Evolutionary conservation across 2,329 filamentous ascomycete genomes (phyloP).

Genomic region (Chalaropsis thielavioides): DNA sequence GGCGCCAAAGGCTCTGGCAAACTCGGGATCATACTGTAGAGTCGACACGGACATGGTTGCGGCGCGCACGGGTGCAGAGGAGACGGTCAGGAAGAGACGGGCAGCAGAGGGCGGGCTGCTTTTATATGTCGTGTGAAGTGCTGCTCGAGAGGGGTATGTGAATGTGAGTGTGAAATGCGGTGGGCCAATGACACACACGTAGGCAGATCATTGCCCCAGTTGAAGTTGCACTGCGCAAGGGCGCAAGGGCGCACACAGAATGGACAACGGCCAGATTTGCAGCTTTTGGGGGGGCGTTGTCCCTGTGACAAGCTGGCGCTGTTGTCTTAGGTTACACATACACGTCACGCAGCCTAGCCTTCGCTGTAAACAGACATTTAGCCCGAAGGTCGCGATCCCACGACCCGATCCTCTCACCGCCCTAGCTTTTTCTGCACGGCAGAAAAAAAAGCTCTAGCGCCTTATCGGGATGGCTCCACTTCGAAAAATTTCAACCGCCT

Average conservation of each 20-base stretch:
- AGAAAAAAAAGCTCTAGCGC: conserved; percentile 14
- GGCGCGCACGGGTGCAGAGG: too few species aligned
- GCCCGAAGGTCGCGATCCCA: too few species aligned
- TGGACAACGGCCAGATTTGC: too few species aligned
- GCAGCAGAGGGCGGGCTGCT: not conserved
- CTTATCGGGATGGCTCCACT: conserved; percentile 13
- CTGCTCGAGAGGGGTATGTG: too few species aligned
- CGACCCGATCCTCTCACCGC: not conserved
- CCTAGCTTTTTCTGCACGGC: conserved; percentile 3
- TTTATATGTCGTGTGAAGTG: not conserved
- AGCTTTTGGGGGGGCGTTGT: too few species aligned
- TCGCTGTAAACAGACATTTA: not conserved
- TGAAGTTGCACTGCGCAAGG: too few species aligned
- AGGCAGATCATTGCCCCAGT: too few species aligned
- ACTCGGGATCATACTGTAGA: conserved; percentile 11
- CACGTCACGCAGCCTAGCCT: not conserved
- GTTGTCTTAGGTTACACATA: not conserved
- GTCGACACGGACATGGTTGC: not conserved
- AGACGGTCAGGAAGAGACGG: not conserved
- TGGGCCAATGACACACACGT: too few species aligned
- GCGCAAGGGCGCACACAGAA: too few species aligned
- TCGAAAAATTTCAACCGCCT: conserved; percentile 13
- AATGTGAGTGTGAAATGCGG: too few species aligned
- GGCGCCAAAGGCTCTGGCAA: conserved; percentile 6
- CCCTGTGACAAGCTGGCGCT: too few species aligned